phyloP scores from a whole-genome alignment of 1,284 basidiomycete species.

The Cutaneotrichosporon cutaneum region DNA sequence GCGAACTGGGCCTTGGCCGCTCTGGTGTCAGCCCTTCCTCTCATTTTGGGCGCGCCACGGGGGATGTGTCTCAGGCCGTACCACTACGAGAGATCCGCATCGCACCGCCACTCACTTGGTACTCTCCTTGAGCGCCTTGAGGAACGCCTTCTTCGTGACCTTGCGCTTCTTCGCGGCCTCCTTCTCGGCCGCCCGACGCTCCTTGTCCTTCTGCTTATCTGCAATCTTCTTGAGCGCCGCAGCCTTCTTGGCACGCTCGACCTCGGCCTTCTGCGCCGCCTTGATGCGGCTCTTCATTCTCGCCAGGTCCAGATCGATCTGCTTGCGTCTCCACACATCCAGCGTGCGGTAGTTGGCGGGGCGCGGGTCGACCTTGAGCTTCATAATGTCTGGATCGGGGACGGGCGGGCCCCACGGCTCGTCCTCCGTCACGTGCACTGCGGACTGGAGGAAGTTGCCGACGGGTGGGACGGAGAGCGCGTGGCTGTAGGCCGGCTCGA shows the following conservation, averaged over 20 bases:
- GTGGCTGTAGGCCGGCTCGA: not conserved
- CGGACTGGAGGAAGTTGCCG: not conserved
- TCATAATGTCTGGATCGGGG: not conserved
- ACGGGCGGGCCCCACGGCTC: not conserved
- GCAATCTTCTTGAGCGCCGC: not conserved
- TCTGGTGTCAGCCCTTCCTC: not conserved
- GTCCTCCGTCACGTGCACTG: too few species aligned
- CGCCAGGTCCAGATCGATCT: not conserved
- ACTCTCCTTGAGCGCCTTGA: not conserved
- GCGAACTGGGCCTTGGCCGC: not conserved
- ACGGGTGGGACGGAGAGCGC: not conserved
- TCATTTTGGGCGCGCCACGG: too few species aligned
- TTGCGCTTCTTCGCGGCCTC: constrained; percentile 3
- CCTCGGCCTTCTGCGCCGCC: not conserved
- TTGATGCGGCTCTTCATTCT: not conserved
- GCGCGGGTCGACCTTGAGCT: not conserved
- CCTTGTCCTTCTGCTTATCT: not conserved
- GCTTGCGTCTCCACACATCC: not conserved
- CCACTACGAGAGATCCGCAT: too few species aligned
- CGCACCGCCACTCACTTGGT: not conserved
- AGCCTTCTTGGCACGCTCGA: not conserved
- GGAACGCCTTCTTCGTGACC: not conserved
- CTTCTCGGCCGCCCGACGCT: not conserved
- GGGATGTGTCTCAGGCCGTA: too few species aligned
- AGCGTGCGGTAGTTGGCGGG: not conserved